A percentile compares a stretch with the other conserved stretches of the same genome.
Evolutionary conservation across 192 early-diverging fungal genomes (phyloP).

Genomic region (Chytriomyces confervae): DNA sequence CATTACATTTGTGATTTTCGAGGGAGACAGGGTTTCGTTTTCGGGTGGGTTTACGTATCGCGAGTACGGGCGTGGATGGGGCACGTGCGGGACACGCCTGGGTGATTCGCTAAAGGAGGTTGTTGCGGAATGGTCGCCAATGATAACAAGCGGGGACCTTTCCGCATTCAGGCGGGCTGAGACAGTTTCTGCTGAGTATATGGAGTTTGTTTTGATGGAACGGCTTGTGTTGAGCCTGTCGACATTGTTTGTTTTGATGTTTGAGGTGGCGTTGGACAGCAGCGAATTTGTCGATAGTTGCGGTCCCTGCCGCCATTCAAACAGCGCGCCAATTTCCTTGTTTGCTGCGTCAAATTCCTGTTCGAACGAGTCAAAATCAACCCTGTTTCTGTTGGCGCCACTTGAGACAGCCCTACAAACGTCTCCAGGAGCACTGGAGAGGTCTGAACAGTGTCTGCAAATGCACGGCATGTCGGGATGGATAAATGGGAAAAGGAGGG

Average conservation of each 20-base stretch:
- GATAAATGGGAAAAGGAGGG: too few species aligned
- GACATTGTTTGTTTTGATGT: neutral
- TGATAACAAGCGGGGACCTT: neutral
- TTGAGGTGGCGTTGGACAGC: neutral
- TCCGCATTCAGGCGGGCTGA: neutral
- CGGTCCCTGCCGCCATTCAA: conserved; percentile 1
- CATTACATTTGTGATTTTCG: conserved; percentile 19
- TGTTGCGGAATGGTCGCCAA: neutral
- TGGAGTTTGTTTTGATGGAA: neutral
- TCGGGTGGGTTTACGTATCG: neutral
- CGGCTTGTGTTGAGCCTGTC: neutral
- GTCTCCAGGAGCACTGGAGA: too few species aligned
- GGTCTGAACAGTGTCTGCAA: too few species aligned
- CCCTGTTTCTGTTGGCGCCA: too few species aligned
- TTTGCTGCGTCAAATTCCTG: neutral
- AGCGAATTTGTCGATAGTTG: conserved; percentile 14
- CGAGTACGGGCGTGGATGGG: too few species aligned
- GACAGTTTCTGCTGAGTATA: neutral
- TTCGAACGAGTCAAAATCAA: too few species aligned
- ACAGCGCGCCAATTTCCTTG: neutral
- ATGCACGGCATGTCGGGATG: too few species aligned
- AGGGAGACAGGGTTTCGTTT: neutral
- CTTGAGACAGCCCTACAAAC: too few species aligned
- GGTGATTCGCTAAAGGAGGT: too few species aligned
- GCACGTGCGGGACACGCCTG: too few species aligned